Evolutionary conservation across 306 rosid species (phyloP).

Genomic region (Lathyrus aphaca): DNA sequence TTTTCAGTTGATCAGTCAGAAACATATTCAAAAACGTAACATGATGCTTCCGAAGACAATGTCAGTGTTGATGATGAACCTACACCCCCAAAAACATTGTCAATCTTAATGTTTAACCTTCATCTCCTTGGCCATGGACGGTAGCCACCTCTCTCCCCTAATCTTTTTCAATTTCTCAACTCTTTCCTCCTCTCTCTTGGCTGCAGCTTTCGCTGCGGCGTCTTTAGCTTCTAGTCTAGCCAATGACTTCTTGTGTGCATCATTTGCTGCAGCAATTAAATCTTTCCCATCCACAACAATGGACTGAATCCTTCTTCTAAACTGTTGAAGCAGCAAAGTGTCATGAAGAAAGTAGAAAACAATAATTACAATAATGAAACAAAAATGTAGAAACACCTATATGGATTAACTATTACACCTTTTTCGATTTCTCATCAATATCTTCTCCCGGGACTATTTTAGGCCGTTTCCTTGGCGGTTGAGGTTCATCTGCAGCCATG

Average conservation of each 20-base stretch:
- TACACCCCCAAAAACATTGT: constrained; percentile 42
- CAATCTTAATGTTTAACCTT: constrained; percentile 20
- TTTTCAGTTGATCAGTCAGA: too few species aligned
- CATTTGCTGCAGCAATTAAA: constrained; percentile 63
- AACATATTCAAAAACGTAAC: too few species aligned
- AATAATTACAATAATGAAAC: neutral
- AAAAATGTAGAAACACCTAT: constrained; percentile 1
- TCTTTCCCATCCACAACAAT: constrained; percentile 67
- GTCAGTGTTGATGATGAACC: constrained; percentile 30
- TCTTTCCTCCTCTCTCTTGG: constrained; percentile 80
- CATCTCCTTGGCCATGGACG: constrained; percentile 79
- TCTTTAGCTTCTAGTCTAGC: constrained; percentile 72
- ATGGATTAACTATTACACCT: constrained; percentile 52
- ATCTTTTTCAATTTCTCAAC: constrained; percentile 70
- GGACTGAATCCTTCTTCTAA: constrained; percentile 52
- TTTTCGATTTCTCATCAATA: constrained; percentile 81
- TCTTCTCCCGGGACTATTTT: constrained; percentile 78
- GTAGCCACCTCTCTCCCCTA: constrained; percentile 95
- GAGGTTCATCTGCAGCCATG: constrained; percentile 66
- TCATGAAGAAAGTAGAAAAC: constrained; percentile 24
- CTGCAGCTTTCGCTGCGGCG: constrained; percentile 65
- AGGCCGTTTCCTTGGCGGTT: constrained; percentile 64
- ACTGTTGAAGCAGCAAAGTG: constrained; percentile 51
- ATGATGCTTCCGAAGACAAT: neutral
- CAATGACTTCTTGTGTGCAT: constrained; percentile 56